Evolutionary conservation across 2,329 filamentous ascomycete species (phyloP).

Genomic region (Colletotrichum eleusines): DNA sequence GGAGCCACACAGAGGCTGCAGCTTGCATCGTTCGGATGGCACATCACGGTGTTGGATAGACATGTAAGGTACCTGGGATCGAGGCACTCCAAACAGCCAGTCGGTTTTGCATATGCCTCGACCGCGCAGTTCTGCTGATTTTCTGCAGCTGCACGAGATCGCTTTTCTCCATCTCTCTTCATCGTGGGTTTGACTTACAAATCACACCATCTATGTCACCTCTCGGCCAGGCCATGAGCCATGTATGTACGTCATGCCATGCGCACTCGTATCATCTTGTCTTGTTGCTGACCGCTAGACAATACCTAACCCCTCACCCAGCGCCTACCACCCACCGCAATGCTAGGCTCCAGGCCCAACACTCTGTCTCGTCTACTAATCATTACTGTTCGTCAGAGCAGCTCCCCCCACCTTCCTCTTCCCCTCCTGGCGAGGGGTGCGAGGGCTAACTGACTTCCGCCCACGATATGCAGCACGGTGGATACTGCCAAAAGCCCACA

Average conservation of each 20-base stretch:
- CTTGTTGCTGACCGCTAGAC: constrained; percentile 20
- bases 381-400: background rate
- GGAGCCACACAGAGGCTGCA: constrained; percentile 6
- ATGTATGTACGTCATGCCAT: background rate
- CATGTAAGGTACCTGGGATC: constrained; percentile 38
- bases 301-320: constrained; percentile 13
- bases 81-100: constrained; percentile 5
- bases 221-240: background rate
- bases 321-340: constrained; percentile 11
- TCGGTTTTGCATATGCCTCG: constrained; percentile 10
- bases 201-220: background rate
- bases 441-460: background rate
- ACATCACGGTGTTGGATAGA: constrained; percentile 20
- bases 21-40: constrained; percentile 30
- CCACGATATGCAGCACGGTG: constrained; percentile 24
- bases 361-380: background rate
- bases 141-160: constrained; percentile 18
- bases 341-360: constrained; percentile 22
- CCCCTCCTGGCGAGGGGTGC: background rate
- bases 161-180: background rate
- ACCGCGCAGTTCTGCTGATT: constrained; percentile 22
- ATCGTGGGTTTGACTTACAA: constrained; percentile 20
- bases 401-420: background rate
- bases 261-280: background rate
- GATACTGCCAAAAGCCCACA: constrained; percentile 8